Evolutionary conservation across 192 early-diverging fungal species (phyloP).

Genomic region (Dimargaris verticillata): DNA sequence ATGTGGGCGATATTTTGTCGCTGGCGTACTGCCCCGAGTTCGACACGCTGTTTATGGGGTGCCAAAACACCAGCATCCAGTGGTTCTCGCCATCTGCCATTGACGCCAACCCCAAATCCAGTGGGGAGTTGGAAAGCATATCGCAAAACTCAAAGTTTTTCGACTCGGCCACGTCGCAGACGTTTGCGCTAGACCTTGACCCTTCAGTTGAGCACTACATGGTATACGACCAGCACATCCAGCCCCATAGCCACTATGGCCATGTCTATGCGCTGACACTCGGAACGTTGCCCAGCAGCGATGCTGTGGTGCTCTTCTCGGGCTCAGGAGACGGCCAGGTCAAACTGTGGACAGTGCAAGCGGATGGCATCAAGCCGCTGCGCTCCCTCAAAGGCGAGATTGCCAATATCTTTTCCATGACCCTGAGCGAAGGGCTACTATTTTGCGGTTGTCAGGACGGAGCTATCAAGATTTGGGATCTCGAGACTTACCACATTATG

Average conservation of each 20-base stretch:
- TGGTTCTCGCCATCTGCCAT: slow-evolving; percentile 21
- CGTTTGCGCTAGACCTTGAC: slow-evolving; percentile 2
- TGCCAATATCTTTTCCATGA: slow-evolving; percentile 35
- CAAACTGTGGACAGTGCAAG: slow-evolving; percentile 26
- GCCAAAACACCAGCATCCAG: slow-evolving; percentile 66
- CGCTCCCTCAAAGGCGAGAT: slow-evolving; percentile 19
- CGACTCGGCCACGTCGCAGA: slow-evolving; percentile 14
- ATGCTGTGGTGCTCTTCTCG: slow-evolving; percentile 17
- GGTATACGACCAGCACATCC: slow-evolving; percentile 35
- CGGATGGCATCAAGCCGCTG: slow-evolving; percentile 14
- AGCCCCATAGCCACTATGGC: slow-evolving; percentile 50
- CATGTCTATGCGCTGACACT: slow-evolving; percentile 50
- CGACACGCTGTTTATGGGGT: slow-evolving; percentile 46
- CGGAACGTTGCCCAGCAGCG: slow-evolving; percentile 20
- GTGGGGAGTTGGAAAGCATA: slow-evolving; percentile 12
- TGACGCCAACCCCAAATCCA: slow-evolving; percentile 9
- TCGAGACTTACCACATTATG: slow-evolving; percentile 47
- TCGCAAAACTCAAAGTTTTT: slow-evolving; percentile 22
- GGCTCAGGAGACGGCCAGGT: slow-evolving; percentile 55
- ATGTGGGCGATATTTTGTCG: slow-evolving; percentile 54
- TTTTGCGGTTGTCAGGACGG: slow-evolving; percentile 62
- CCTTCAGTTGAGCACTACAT: slow-evolving; percentile 29
- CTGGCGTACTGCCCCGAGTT: slow-evolving; percentile 36
- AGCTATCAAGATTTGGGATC: slow-evolving; percentile 54
- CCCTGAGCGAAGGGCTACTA: slow-evolving; percentile 47